These are phyloP conservation scores for Solanum gandarillasii DNA, from an alignment of 257 asterid genomes.

Conservation along the genomic window DNA sequence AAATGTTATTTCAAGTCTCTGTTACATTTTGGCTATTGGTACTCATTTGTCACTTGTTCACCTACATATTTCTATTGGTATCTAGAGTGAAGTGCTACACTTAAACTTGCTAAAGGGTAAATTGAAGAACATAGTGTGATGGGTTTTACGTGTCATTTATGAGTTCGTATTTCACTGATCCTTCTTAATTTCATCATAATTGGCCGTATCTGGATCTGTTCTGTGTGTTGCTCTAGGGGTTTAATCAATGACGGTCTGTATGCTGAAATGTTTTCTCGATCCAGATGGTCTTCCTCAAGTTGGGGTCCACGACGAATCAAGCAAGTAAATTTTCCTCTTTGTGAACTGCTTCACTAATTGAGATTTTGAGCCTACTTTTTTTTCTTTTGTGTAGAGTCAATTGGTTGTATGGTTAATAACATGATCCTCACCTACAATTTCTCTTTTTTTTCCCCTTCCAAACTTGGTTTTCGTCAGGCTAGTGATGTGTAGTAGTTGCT, in stretches of 20 bases:
- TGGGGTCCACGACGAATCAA: slow-evolving; percentile 93
- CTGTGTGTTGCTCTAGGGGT: slow-evolving; percentile 36
- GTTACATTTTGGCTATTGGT: not conserved
- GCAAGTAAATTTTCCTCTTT: slow-evolving; percentile 36
- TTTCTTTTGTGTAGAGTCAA: not conserved
- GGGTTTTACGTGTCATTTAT: not conserved
- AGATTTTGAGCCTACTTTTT: not conserved
- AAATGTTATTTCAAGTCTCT: not conserved
- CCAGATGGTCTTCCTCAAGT: slow-evolving; percentile 89
- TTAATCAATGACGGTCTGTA: slow-evolving; percentile 68
- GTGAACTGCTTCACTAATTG: not conserved
- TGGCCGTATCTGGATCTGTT: not conserved
- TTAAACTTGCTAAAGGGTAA: not conserved
- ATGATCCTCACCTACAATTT: not conserved
- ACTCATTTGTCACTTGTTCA: not conserved
- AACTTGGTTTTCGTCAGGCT: not conserved
- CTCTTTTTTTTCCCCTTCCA: not conserved
- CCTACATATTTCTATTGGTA: not conserved
- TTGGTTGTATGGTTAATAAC: not conserved
- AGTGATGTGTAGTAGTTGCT: not conserved
- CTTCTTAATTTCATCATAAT: not conserved
- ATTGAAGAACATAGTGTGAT: not conserved
- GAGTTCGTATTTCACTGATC: not conserved
- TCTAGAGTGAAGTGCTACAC: not conserved
- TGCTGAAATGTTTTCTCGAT: slow-evolving; percentile 75